A percentile compares a stretch with the other conserved stretches of the same genome.
phyloP scores from a whole-genome alignment of 306 rosid species.

The Pachyrhizus erosus region DNA sequence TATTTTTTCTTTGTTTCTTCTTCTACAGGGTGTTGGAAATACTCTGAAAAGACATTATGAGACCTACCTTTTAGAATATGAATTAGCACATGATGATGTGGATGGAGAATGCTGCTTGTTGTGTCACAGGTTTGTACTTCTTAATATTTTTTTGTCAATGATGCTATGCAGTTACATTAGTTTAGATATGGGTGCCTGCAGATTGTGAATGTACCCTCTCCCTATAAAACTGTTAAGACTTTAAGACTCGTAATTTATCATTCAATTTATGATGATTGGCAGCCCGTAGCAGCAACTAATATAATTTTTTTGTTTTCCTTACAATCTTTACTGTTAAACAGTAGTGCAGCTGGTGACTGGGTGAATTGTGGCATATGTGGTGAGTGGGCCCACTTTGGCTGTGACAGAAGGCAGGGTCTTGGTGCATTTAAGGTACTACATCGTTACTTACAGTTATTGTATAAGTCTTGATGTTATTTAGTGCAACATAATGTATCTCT shows the following conservation, averaged over 20 bases:
- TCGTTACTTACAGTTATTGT: constrained; percentile 27
- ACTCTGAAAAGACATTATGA: constrained; percentile 98
- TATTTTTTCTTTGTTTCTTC: too few species aligned
- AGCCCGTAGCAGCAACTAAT: not conserved
- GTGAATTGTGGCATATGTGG: constrained; percentile 99
- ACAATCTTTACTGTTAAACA: constrained; percentile 51
- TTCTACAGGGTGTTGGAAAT: constrained; percentile 96
- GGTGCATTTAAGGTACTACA: constrained; percentile 94
- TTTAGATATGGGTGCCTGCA: not conserved
- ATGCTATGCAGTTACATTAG: not conserved
- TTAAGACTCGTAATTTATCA: not conserved
- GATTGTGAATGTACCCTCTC: not conserved
- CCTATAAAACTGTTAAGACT: not conserved
- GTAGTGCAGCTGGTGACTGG: constrained; percentile 99
- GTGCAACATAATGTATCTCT: not conserved
- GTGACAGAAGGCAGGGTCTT: constrained; percentile 98
- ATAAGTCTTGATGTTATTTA: not conserved
- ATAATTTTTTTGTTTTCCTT: constrained; percentile 18
- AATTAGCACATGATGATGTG: constrained; percentile 97
- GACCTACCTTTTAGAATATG: constrained; percentile 96
- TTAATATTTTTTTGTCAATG: constrained; percentile 17
- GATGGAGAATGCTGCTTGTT: constrained; percentile 98
- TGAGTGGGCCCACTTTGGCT: constrained; percentile 99
- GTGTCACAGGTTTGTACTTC: constrained; percentile 87
- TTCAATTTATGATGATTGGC: constrained; percentile 26